Conservation (phyloP, 257 asterid genomes). For the Plantago elongata region DNA sequence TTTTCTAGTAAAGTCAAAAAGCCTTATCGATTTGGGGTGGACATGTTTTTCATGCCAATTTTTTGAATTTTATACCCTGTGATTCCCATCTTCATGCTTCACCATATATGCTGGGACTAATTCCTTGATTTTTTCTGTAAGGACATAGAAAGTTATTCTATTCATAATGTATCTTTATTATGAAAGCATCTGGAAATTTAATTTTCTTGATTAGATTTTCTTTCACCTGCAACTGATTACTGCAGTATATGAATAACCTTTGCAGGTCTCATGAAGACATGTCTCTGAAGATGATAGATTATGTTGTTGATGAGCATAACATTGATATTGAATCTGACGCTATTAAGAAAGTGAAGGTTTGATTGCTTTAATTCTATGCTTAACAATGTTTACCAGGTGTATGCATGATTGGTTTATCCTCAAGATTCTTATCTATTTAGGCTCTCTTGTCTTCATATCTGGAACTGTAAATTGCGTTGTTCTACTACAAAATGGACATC, state of each 20-base stretch:
- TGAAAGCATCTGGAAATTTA: constrained; percentile 2
- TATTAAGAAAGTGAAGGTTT: constrained; percentile 72
- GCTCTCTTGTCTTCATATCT: constrained; percentile 1
- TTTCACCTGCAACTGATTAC: constrained; percentile 16
- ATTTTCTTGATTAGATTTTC: constrained; percentile 8
- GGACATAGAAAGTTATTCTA: too few relatives aligned
- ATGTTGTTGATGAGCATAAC: constrained; percentile 69
- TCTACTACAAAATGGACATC: too few relatives aligned
- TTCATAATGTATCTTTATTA: neutral
- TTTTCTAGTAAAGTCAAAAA: too few relatives aligned
- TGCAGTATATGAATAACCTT: constrained; percentile 16
- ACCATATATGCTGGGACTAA: too few relatives aligned
- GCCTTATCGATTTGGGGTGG: too few relatives aligned
- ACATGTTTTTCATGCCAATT: too few relatives aligned
- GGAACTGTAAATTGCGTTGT: too few relatives aligned
- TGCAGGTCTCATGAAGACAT: constrained; percentile 94
- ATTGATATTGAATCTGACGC: constrained; percentile 59
- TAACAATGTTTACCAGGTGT: neutral
- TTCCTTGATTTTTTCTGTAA: too few relatives aligned
- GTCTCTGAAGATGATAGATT: constrained; percentile 81
- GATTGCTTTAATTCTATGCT: constrained; percentile 15
- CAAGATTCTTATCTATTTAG: neutral
- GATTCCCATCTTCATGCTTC: too few relatives aligned
- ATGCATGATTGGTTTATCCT: neutral
- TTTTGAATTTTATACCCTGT: too few relatives aligned